phyloP scores from a whole-genome alignment of 2,329 filamentous ascomycete genomes.

The Cadophora malorum region DNA sequence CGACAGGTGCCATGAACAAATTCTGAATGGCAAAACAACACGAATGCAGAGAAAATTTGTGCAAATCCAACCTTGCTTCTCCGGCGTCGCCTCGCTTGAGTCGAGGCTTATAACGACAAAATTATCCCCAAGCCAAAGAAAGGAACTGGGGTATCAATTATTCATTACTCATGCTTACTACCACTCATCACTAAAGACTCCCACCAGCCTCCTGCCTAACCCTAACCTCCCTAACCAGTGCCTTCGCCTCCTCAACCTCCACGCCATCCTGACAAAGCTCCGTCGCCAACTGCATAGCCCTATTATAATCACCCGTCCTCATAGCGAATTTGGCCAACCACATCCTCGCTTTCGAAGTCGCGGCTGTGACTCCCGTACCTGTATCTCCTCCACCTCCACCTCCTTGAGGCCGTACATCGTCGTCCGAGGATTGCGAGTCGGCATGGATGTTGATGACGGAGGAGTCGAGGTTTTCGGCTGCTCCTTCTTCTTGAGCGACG shows the following conservation, averaged over 20 bases:
- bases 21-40: too few relatives aligned
- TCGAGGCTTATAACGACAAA: neutral
- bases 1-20: too few relatives aligned
- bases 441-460: constrained; percentile 58
- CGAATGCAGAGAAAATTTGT: too few relatives aligned
- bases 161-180: neutral
- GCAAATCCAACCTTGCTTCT: too few relatives aligned
- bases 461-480: constrained; percentile 49
- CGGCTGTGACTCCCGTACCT: constrained; percentile 85
- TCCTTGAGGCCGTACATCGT: constrained; percentile 39
- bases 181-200: neutral
- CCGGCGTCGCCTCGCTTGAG: neutral
- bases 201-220: constrained; percentile 61
- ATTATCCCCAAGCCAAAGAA: neutral
- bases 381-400: constrained; percentile 48
- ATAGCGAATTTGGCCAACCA: constrained; percentile 91
- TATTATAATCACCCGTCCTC: constrained; percentile 73
- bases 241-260: constrained; percentile 96
- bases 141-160: constrained; percentile 20
- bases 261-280: constrained; percentile 96
- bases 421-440: constrained; percentile 60
- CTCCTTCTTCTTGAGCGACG: constrained; percentile 87
- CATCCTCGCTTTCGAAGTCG: constrained; percentile 89
- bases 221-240: constrained; percentile 84
- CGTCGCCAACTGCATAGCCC: constrained; percentile 81